Evolutionary conservation across 169 alveolate genomes (phyloP), one percentile per base, ranked within the genome.

Genomic region (Eimeria praecox): DNA sequence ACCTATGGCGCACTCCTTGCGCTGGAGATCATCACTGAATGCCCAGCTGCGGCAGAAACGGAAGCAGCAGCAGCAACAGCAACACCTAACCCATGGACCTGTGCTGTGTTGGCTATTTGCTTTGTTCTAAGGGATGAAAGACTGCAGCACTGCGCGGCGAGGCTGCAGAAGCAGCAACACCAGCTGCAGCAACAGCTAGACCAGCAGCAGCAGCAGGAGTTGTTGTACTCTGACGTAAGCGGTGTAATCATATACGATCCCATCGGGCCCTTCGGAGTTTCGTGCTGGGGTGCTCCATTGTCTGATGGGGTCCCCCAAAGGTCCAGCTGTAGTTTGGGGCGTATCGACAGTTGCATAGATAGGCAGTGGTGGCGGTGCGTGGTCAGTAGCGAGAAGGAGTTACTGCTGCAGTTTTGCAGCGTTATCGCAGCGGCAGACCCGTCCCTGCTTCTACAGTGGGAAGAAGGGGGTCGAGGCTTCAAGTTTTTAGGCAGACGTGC

Each of bases 51-150:
- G 73, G 52, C 95, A 42, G 88, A 71, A 24, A 75, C 94, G 30
- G 96, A 93, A 49, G 96, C 90, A 20, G 94, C 90, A 40, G 95
- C 89, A 54, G 92, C 95, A 44, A 94, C 94, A 33, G 93, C 93
- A 42, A 59, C 80, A 20, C 92, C 96, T 5, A 85, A 87, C 42
- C 95, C 96, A 5, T 46, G 46, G 80, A 89, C 87, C 6, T 93
- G 93, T 54, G 83, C 94, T 44, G 82, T 95, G 35, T 77, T 95
- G 46, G 96, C 95, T 52, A 73, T 95, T n/a, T 93, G 92, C 69
- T 78, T 82, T n/a, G 54, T 71, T 44, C 49, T 95, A 35, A 54
- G 96, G 14, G 96, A 95, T 44, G 96, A 95, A 54, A 92, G 96
- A 38, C 83, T 94, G 80, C 52, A 83, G 44, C 87, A 20, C 18